Conservation (phyloP, 2,329 filamentous ascomycete genomes). For the Paracamarosporium sp. region DNA sequence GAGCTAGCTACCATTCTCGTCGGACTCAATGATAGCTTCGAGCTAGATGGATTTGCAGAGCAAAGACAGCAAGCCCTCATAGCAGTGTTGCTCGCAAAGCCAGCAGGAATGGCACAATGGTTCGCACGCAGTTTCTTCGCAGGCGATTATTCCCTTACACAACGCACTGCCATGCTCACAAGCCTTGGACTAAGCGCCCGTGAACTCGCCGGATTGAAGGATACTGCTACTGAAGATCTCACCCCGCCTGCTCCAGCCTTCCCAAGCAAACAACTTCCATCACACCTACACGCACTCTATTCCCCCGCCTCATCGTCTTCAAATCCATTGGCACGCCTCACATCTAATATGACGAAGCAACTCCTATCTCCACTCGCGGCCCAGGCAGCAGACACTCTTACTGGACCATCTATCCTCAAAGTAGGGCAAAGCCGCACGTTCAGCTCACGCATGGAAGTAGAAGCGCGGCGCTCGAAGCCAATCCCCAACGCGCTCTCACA, state of each 20-base stretch:
- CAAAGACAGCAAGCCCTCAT: slow-evolving; percentile 81
- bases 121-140: slow-evolving; percentile 86
- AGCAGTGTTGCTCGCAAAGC: slow-evolving; percentile 77
- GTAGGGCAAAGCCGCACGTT: slow-evolving; percentile 72
- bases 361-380: slow-evolving; percentile 85
- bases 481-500: slow-evolving; percentile 80
- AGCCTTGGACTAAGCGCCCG: slow-evolving; percentile 82
- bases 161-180: slow-evolving; percentile 81
- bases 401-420: slow-evolving; percentile 85
- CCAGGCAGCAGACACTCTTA: slow-evolving; percentile 77
- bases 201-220: slow-evolving; percentile 80
- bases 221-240: slow-evolving; percentile 55
- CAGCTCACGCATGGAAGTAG: slow-evolving; percentile 74
- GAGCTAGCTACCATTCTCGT: slow-evolving; percentile 80
- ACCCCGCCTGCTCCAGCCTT: slow-evolving; percentile 61
- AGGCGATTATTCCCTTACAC: slow-evolving; percentile 87
- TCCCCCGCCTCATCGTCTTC: slow-evolving; percentile 47
- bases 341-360: slow-evolving; percentile 69
- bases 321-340: slow-evolving; percentile 70
- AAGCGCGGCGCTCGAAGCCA: slow-evolving; percentile 64
- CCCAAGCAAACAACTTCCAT: slow-evolving; percentile 80
- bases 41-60: slow-evolving; percentile 75
- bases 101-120: slow-evolving; percentile 80
- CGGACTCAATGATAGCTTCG: slow-evolving; percentile 84
- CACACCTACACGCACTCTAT: slow-evolving; percentile 76